Conservation (phyloP, 164 flowering plant genomes). For the Warburgia ugandensis region DNA sequence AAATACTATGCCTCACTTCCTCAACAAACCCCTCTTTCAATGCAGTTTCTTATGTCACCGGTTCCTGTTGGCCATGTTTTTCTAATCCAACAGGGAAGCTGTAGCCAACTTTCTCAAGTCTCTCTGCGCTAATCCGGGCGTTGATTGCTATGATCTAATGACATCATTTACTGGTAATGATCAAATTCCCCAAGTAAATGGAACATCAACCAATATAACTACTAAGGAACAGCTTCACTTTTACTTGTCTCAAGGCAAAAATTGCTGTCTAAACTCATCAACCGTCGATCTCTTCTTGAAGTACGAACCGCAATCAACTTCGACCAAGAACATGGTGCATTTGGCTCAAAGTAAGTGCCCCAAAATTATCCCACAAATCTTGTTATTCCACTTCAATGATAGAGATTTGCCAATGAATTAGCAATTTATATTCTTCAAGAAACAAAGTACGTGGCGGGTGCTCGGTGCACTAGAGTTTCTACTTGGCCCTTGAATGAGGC, state of each 20-base stretch:
- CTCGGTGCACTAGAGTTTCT: no score
- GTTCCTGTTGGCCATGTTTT: no score
- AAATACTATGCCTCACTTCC: constrained; percentile 1
- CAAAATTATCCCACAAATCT: neutral
- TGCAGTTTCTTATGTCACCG: no score
- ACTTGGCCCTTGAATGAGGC: no score
- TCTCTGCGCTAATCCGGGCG: constrained; percentile 40
- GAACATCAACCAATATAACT: neutral
- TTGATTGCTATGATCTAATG: constrained; percentile 56
- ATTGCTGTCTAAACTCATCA: constrained; percentile 64
- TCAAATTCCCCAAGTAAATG: neutral
- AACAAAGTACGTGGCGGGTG: no score
- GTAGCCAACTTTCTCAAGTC: constrained; percentile 31
- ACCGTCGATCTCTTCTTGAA: constrained; percentile 43
- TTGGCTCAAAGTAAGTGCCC: constrained; percentile 56
- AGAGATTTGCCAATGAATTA: no score
- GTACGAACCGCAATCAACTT: constrained; percentile 62
- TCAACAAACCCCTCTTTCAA: no score
- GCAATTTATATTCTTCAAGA: no score
- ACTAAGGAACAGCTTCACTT: neutral
- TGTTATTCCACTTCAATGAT: neutral
- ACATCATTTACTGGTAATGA: constrained; percentile 23
- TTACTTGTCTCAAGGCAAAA: constrained; percentile 26
- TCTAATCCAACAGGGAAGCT: constrained; percentile 34
- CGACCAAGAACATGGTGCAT: constrained; percentile 71